A percentile compares a stretch with the other conserved stretches of the same genome.
Evolutionary conservation across 345 rosid species (phyloP).

Genomic region (Bruguiera parviflora): DNA sequence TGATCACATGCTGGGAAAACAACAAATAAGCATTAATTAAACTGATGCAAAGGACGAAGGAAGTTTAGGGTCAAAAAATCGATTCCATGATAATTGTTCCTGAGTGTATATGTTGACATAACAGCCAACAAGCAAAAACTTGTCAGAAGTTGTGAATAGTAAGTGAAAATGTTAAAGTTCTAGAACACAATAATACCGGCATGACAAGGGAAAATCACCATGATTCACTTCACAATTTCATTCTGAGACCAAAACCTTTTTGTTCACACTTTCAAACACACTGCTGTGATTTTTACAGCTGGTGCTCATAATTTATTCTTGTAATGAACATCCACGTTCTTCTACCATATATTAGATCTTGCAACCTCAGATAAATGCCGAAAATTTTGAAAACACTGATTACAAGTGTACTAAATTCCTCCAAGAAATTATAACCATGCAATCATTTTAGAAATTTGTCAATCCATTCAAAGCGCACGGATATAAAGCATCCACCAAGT

Average conservation of each 20-base stretch:
- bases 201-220: not conserved
- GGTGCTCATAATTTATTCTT: not conserved
- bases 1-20: not conserved
- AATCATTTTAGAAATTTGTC: too few species aligned
- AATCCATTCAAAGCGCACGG: not conserved
- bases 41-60: conserved; percentile 7
- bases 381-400: too few species aligned
- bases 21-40: conserved; percentile 5
- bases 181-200: not conserved
- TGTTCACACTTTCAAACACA: not conserved
- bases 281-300: not conserved
- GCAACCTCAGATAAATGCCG: not conserved
- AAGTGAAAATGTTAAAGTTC: not conserved
- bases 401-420: too few species aligned
- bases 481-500: not conserved
- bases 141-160: not conserved
- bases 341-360: not conserved
- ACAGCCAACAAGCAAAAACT: not conserved
- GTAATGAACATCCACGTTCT: not conserved
- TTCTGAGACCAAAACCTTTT: not conserved
- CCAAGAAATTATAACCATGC: not conserved
- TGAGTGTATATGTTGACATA: conserved; percentile 8
- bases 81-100: not conserved
- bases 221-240: not conserved
- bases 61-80: not conserved